phyloP scores from a whole-genome alignment of 441 rosid species.

The Erysimum cheiri region DNA sequence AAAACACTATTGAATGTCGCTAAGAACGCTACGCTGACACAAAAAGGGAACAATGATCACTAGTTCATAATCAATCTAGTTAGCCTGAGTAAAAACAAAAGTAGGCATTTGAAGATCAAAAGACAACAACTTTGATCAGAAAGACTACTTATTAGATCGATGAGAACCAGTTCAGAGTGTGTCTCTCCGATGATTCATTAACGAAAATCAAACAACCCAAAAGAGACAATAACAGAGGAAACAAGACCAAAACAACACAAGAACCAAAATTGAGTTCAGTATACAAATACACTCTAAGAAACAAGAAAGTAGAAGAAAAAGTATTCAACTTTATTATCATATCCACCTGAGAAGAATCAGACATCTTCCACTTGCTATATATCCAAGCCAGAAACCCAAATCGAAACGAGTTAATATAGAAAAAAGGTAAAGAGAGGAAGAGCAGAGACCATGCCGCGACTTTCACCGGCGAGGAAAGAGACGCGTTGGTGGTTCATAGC shows the following conservation, averaged over 20 bases:
- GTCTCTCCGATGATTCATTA: not conserved
- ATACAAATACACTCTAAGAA: not conserved
- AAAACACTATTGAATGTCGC: not conserved
- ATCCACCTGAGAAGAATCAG: conserved; percentile 6
- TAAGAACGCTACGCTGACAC: not conserved
- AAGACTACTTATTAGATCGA: not conserved
- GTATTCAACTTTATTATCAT: not conserved
- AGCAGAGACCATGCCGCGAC: conserved; percentile 56
- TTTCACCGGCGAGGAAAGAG: conserved; percentile 78
- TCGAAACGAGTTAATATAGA: not conserved
- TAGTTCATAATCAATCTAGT: conserved; percentile 24
- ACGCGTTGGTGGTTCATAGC: conserved; percentile 74
- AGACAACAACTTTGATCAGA: conserved; percentile 3
- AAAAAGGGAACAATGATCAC: not conserved
- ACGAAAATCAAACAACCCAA: not conserved
- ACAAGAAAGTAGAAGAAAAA: not conserved
- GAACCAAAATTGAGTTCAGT: conserved; percentile 11
- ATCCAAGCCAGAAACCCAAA: conserved; percentile 27
- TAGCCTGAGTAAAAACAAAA: conserved; percentile 1
- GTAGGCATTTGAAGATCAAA: not conserved
- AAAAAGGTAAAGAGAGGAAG: not conserved
- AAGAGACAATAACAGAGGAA: not conserved
- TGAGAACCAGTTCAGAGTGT: conserved; percentile 1
- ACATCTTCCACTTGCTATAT: not conserved
- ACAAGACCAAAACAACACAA: conserved; percentile 15